Percentiles rank a stretch among this genome's conserved stretches.
These are phyloP conservation scores for Pichia cactophila DNA, from an alignment of 1,139 yeast species.

Conservation along the genomic window DNA sequence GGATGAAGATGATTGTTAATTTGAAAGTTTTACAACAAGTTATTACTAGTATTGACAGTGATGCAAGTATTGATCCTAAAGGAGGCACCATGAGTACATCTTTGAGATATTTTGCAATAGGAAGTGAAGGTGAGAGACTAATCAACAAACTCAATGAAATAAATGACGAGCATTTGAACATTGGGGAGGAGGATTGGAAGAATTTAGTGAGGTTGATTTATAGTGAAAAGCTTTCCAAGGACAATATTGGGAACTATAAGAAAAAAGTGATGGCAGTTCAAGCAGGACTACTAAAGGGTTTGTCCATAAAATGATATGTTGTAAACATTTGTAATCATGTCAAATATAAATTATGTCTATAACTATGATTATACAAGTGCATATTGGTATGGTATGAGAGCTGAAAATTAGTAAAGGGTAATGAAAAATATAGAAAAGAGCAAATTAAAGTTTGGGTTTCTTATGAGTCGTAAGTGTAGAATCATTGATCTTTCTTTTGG, in stretches of 20 bases:
- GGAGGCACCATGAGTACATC: constrained; percentile 28
- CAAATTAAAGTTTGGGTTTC: constrained; percentile 1
- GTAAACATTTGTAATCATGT: background rate
- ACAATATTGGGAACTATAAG: constrained; percentile 8
- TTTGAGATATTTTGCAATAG: constrained; percentile 40
- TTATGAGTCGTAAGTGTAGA: constrained; percentile 1
- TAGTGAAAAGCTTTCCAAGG: constrained; percentile 35
- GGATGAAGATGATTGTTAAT: constrained; percentile 59
- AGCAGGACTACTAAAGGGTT: constrained; percentile 8
- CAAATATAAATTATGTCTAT: background rate
- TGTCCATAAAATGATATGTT: background rate
- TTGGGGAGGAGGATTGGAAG: constrained; percentile 30
- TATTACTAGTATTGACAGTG: constrained; percentile 52
- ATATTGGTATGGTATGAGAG: background rate
- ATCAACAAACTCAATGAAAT: constrained; percentile 6
- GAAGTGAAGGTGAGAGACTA: constrained; percentile 15
- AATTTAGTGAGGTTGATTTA: constrained; percentile 40
- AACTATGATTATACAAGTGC: background rate
- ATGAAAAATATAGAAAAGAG: background rate
- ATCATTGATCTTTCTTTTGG: constrained; percentile 7
- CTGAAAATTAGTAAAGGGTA: background rate
- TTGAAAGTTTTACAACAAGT: constrained; percentile 70
- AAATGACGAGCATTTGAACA: constrained; percentile 3
- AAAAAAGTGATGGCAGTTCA: constrained; percentile 13
- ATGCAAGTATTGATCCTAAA: constrained; percentile 16